Evolutionary conservation across 495 filamentous ascomycete species (phyloP), one percentile per base, ranked within the genome.

Genomic region (Lichenothelia convexa): DNA sequence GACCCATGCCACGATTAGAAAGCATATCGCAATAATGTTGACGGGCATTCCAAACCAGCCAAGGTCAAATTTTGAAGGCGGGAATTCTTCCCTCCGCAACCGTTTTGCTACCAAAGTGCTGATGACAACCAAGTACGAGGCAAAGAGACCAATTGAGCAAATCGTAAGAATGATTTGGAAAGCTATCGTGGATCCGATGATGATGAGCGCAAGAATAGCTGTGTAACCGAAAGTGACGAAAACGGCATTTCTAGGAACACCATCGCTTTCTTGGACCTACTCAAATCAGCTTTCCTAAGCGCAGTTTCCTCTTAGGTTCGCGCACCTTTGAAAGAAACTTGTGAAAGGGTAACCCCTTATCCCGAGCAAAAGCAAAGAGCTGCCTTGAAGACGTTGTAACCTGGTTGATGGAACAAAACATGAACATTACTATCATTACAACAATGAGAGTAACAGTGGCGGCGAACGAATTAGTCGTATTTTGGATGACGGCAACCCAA

Each of bases 121-220:
- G 41, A 54, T 48, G 13, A 38, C 13, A 3, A 39, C 11, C 5
- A 17, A n/a, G 38, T 44, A 44, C 21, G 26, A 39, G 6, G 8
- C 33, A 34, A 40, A 39, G 17, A 42, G 48, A n/a, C 41, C 41
- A 26, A 26, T 26, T 21, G 30, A 38, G 12, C 19, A 30, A 4
- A 56, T 46, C 45, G 71, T 68, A 24, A 64, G 53, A 17, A 74
- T 59, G 23, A 64, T 64, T 45, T 69, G 65, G 45, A 76, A 63
- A 5, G 69, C 71, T 4, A 61, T 57, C 1, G 57, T 39, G 1
- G 66, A 71, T n/a, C 68, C 71, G 37, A 78, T 64, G 45, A 71
- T 72, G 49, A 78, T 73, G 17, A 74, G 48, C 0, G 67, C 13
- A 3, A 50, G 47, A 12, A 47, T 12, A 21, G 20, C 20, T 7